These are phyloP conservation scores for Apium graveolens DNA, from an alignment of 129 eudicot genomes.

Conservation along the genomic window DNA sequence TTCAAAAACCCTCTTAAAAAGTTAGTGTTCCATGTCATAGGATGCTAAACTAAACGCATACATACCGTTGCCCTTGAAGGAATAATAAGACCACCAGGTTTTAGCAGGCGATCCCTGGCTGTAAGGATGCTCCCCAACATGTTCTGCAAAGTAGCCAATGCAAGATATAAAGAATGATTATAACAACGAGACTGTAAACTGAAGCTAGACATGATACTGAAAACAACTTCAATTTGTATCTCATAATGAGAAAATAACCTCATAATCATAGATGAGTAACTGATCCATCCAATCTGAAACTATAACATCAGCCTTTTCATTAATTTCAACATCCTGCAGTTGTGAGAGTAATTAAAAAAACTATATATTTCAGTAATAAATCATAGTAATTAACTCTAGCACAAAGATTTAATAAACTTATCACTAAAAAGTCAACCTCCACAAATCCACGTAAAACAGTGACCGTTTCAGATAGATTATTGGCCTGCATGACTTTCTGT, in stretches of 20 bases:
- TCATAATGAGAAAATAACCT: conserved; percentile 36
- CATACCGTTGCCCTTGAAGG: conserved; percentile 86
- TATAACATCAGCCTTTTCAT: conserved; percentile 92
- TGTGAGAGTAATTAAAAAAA: neutral
- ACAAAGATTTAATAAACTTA: conserved; percentile 6
- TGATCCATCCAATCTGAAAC: conserved; percentile 99
- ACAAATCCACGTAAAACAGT: conserved; percentile 89
- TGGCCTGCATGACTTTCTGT: conserved; percentile 77
- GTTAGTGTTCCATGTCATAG: neutral
- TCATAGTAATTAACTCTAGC: neutral
- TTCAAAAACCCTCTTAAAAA: too few species aligned
- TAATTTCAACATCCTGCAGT: conserved; percentile 83
- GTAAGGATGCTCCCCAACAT: conserved; percentile 93
- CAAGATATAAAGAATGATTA: conserved; percentile 5
- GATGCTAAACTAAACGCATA: conserved; percentile 6
- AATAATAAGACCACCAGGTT: conserved; percentile 98
- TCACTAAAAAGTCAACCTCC: conserved; percentile 48
- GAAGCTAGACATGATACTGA: neutral
- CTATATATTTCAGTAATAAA: neutral
- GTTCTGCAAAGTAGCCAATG: conserved; percentile 44
- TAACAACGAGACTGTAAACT: conserved; percentile 3
- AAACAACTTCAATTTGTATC: conserved; percentile 3
- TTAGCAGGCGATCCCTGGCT: conserved; percentile 95
- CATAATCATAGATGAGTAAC: conserved; percentile 83
- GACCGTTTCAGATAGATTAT: conserved; percentile 70